phyloP scores from a whole-genome alignment of 2,329 filamentous ascomycete species.

The Dothistroma septosporum region DNA sequence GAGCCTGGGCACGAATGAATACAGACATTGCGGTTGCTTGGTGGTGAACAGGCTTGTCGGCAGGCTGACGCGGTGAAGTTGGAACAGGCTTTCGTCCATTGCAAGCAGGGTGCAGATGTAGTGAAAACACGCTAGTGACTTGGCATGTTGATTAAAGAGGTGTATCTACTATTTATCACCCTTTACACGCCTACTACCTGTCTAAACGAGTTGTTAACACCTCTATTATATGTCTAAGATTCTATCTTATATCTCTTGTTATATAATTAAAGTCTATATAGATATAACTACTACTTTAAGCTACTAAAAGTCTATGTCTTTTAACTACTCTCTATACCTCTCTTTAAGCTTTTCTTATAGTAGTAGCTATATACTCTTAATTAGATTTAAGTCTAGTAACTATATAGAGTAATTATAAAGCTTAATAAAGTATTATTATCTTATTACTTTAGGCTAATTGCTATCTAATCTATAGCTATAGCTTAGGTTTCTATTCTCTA shows the following conservation, averaged over 20 bases:
- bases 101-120: background rate
- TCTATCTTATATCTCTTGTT: background rate
- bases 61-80: background rate
- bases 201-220: background rate
- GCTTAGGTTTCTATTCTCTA: conserved; percentile 1
- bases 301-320: background rate
- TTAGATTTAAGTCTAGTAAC: background rate
- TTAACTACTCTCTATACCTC: background rate
- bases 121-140: background rate
- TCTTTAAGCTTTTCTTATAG: conserved; percentile 2
- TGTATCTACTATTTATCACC: background rate
- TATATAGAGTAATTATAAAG: background rate
- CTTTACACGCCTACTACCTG: background rate
- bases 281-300: background rate
- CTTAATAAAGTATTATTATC: background rate
- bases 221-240: background rate
- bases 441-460: background rate
- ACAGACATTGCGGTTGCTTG: background rate
- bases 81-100: background rate
- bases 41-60: background rate
- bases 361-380: conserved; percentile 2
- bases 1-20: background rate
- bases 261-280: background rate
- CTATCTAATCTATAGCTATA: background rate
- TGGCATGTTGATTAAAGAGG: background rate